These are phyloP conservation scores for Beauveria asiatica DNA, from an alignment of 2,329 filamentous ascomycete genomes.

Conservation along the genomic window DNA sequence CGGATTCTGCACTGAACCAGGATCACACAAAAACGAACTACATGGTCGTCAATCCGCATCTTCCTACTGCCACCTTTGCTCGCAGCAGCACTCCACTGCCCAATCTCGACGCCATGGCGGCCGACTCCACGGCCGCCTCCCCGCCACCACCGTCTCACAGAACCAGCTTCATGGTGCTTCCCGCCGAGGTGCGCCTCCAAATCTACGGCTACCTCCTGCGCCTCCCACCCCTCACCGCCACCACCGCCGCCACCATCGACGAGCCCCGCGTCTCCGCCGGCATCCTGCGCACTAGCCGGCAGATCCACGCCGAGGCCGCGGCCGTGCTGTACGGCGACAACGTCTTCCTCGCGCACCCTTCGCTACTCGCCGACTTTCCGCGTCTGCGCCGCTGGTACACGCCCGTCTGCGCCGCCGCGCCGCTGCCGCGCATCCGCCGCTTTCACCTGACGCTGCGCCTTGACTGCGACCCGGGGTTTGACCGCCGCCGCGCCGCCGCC, in stretches of 20 bases:
- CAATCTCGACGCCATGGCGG: not conserved
- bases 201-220: slow-evolving; percentile 36
- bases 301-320: slow-evolving; percentile 32
- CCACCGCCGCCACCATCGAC: slow-evolving; percentile 2
- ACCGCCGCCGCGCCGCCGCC: slow-evolving; percentile 20
- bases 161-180: slow-evolving; percentile 29
- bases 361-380: slow-evolving; percentile 32
- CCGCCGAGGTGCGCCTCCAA: slow-evolving; percentile 37
- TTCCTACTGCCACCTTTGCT: not conserved
- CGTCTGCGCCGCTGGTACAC: slow-evolving; percentile 27
- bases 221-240: slow-evolving; percentile 18
- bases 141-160: not conserved
- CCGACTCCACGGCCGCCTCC: not conserved
- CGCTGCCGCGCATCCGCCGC: slow-evolving; percentile 27
- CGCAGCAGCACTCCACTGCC: not conserved
- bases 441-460: slow-evolving; percentile 33
- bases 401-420: slow-evolving; percentile 22
- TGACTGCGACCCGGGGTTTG: slow-evolving; percentile 29
- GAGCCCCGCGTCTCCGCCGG: slow-evolving; percentile 13
- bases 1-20: too few species aligned
- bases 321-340: slow-evolving; percentile 35
- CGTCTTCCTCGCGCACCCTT: slow-evolving; percentile 34
- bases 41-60: not conserved
- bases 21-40: too few species aligned
- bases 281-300: slow-evolving; percentile 32